Evolutionary conservation across 768 basidiomycete species (phyloP), one percentile per base, ranked within the genome.

Genomic region (Lactifluus piperatus): DNA sequence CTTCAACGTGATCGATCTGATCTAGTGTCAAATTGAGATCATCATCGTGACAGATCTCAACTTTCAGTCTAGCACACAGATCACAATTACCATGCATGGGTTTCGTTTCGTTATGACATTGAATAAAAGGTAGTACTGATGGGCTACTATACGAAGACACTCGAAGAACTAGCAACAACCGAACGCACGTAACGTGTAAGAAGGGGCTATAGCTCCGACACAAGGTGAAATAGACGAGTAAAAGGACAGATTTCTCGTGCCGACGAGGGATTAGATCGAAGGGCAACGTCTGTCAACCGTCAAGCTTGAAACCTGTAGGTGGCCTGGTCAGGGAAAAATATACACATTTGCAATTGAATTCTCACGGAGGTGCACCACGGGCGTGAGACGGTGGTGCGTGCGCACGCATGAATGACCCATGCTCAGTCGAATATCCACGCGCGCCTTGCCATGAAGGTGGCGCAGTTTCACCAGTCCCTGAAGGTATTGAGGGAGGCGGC

Each of bases 401-500:
- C 45, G 58, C 20, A 51, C 58, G 58, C 48, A 60, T 55, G 27
- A 60, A 60, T 37, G 58, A 55, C 27, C 54, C 58, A 60, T 59
- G 58, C 39, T 60, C 54, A 14, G 58, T 3, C 20, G 58, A 32
- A 37, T 60, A 60, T 32, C 58, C 58, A 49, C 58, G 58, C 26
- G 58, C 8, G 2, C 48, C 41, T 18, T 55, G 54, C 58, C 58
- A 60, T 29, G 54, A 18, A 4, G 54, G 34, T 11, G 53, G 53
- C 5, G 34, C 18, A 29, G 48, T 39, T 29, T 63, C 60, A 30
- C 37, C 18, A 6, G 54, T 43, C 41, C 58, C 58, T 26, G 58
- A 55, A 32, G 53, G 16, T 4, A 55, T 53, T 8, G 58, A n/a
- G 39, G 61, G 52, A 20, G 57, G 61, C 39, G 58, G 58, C 61